Percentiles rank a stretch among this genome's conserved stretches.
phyloP scores from a whole-genome alignment of 441 rosid genomes.

The Populus hybrid region DNA sequence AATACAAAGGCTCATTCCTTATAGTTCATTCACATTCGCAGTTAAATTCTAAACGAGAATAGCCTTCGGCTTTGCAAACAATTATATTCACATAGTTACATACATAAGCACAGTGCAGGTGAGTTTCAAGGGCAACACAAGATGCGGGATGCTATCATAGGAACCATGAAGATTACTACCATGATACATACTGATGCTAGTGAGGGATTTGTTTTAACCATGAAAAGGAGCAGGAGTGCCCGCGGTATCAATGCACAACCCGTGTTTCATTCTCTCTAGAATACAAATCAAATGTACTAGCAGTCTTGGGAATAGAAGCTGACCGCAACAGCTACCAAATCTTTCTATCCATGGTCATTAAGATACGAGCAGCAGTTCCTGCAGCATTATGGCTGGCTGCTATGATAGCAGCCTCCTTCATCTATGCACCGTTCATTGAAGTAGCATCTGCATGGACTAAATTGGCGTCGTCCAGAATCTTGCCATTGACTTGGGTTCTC shows the following conservation, averaged over 20 bases:
- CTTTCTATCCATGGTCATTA: constrained; percentile 13
- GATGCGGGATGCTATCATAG: background rate
- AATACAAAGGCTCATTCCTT: background rate
- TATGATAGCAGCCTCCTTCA: constrained; percentile 20
- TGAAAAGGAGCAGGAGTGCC: constrained; percentile 23
- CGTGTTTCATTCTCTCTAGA: constrained; percentile 29
- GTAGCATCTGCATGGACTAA: constrained; percentile 55
- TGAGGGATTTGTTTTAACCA: constrained; percentile 17
- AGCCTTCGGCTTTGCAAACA: constrained; percentile 17
- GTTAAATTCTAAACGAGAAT: background rate
- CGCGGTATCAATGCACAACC: constrained; percentile 25
- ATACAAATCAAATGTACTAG: constrained; percentile 34
- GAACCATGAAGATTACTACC: constrained; percentile 22
- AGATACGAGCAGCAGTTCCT: constrained; percentile 20
- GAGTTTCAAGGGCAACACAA: constrained; percentile 13
- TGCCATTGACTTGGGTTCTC: constrained; percentile 89
- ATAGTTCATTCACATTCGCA: background rate
- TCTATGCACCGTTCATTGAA: constrained; percentile 77
- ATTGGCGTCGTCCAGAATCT: constrained; percentile 68
- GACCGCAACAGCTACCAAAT: constrained; percentile 11
- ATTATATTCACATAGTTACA: background rate
- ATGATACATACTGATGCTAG: constrained; percentile 30
- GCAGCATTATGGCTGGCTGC: background rate
- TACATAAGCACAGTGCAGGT: background rate
- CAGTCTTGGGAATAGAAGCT: constrained; percentile 21